Base-by-base conservation (phyloP, 768 basidiomycete genomes). In the Coprinopsis marcescibilis region DNA sequence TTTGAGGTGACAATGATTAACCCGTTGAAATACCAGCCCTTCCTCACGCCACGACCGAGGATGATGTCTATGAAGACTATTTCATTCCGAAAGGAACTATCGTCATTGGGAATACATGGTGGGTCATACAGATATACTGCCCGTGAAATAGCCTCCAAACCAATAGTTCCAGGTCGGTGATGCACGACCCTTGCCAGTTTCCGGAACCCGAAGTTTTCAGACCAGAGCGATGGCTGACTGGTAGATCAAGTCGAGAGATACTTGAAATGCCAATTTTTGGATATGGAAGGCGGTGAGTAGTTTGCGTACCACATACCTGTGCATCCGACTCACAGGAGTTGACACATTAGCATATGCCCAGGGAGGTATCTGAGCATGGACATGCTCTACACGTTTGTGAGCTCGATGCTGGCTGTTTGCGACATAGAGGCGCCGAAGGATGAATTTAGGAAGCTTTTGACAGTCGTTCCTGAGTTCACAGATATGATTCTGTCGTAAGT, bases 171-270 rank as follows among this genome's bases (percentile, higher is more conserved):
- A 71, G 69, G 66, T 54, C 61, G 8, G 63, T 71, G 50, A 55
- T 61, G 8, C 61, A 66, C 34, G 57, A 68, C 52, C 59, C 64
- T 27, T 55, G 60, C 12, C 55, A 57, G 21, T 69, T 67, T 46
- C 62, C 66, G 8, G 57, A 70, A 14, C 66, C 70, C 21, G 33
- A 48, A 19, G 52, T 46, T 15, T 79, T 72, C 54, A 64, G 63
- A 8, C 77, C 77, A 3, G 72, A 68, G 23, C 70, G 77, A 8
- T 78, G 69, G 60, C 56, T 77, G 54, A 66, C 13, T 70, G 69
- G 15, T 63, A 67, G 17, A 56, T 68, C 4, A 54, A n/a, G 62
- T 2, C 19, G 37, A 17, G 37, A 30, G 10, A 60, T 69, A 19
- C 35, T 32, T 1, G 71, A 76, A 44, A 50, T 59, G 10, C 47